phyloP scores from a whole-genome alignment of 208 protist genomes.

The Phytomonas francai region DNA sequence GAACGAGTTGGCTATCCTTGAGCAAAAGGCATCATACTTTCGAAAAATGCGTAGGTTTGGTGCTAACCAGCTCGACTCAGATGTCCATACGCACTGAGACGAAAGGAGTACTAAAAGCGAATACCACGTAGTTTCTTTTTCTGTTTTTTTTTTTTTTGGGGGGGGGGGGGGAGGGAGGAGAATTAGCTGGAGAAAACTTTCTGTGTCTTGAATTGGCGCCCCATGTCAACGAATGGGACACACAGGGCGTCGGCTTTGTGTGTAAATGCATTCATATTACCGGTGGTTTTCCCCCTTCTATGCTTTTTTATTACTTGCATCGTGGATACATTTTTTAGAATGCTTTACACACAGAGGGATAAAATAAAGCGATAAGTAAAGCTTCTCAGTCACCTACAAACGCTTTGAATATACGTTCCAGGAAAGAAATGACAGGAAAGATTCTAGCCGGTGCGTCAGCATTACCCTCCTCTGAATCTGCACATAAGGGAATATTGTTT shows the following conservation, averaged over 20 bases:
- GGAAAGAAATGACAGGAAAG: neutral
- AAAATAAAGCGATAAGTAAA: neutral
- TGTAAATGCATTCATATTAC: neutral
- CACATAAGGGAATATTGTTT: conserved; percentile 21
- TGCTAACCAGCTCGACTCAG: conserved; percentile 64
- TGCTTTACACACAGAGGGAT: neutral
- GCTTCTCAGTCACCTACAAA: neutral
- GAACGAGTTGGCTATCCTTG: conserved; percentile 67
- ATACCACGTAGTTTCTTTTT: neutral
- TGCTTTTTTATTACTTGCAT: neutral
- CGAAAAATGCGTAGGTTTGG: conserved; percentile 72
- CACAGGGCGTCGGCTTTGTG: neutral
- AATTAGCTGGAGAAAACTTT: neutral
- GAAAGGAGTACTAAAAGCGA: neutral
- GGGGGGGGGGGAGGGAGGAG: too few relatives aligned
- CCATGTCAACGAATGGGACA: neutral
- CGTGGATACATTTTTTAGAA: neutral
- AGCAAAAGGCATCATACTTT: conserved; percentile 80
- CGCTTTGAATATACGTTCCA: neutral
- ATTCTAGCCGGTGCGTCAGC: neutral
- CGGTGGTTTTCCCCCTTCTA: neutral
- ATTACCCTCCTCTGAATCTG: neutral
- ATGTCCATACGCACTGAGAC: conserved; percentile 55
- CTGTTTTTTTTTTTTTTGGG: neutral
- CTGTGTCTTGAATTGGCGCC: neutral